Conservation (phyloP, 257 asterid species). For the Coffea eugenioides region DNA sequence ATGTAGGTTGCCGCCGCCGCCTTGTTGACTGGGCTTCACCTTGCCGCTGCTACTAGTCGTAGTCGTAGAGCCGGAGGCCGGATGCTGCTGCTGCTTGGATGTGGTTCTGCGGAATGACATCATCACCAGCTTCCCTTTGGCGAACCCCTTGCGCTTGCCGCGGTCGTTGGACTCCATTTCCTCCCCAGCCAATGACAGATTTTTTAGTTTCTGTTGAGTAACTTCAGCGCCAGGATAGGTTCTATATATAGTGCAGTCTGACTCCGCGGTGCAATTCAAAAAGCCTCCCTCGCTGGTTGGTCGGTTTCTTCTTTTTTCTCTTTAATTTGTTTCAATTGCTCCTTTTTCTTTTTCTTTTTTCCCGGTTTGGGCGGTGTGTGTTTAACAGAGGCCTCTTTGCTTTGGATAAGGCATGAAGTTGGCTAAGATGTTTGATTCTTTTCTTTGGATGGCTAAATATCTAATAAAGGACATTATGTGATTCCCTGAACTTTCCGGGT, state of each 20-base stretch:
- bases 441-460: background rate
- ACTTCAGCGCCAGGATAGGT: background rate
- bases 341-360: too few relatives aligned
- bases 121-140: slow-evolving; percentile 46
- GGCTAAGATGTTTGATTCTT: slow-evolving; percentile 1
- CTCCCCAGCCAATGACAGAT: background rate
- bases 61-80: too few relatives aligned
- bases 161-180: slow-evolving; percentile 38
- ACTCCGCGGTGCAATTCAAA: too few relatives aligned
- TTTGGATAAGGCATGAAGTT: slow-evolving; percentile 11
- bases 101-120: slow-evolving; percentile 40
- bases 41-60: slow-evolving; percentile 1
- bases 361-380: too few relatives aligned
- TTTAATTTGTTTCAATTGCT: background rate
- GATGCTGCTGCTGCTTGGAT: slow-evolving; percentile 7
- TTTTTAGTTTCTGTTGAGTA: too few relatives aligned
- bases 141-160: slow-evolving; percentile 43
- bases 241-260: background rate
- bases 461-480: background rate
- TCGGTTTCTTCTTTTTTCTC: too few relatives aligned
- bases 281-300: background rate
- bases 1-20: background rate
- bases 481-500: background rate
- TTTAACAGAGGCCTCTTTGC: background rate
- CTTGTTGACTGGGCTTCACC: slow-evolving; percentile 14